Evolutionary conservation across 2,329 filamentous ascomycete genomes (phyloP), one percentile per base, ranked within the genome.

Genomic region (Seiridium unicorne): DNA sequence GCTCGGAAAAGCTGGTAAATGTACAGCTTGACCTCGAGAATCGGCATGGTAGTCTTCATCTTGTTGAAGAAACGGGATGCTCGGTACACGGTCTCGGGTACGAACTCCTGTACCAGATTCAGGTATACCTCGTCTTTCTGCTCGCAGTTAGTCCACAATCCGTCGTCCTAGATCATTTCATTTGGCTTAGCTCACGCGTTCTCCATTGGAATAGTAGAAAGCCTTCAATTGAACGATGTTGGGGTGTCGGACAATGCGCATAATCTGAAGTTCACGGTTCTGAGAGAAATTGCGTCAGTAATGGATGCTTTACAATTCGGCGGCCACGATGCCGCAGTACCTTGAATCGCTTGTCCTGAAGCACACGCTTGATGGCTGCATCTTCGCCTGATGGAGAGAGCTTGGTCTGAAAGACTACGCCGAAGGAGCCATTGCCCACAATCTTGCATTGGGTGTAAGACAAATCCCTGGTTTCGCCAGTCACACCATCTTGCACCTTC

Each of bases 311-410:
- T 26, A 44, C 18, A 8, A 38, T 35, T 9, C 34, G 13, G n/a
- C 6, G 13, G 13, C n/a, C 54, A 5, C 13, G 6, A 49, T 49
- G 56, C 8, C 31, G 31, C 70, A 75, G 71, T 74, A 96, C 95
- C 91, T 99, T 99, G 89, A 99, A 99, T 74, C 95, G 89, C 84
- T 99, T 99, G 84, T 99, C 95, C 75, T 99, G 95, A 61, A 99
- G 86, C 62, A 99, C 95, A 70, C 95, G 90, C 84, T 99, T 99
- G 84, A 99, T 99, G 75, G 95, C 95, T 58, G 95, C 95, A 80
- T 99, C 95, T 78, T 99, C 95, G 65, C 94, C 94, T 65, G 91
- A 95, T n/a, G 95, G 95, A 63, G 94, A 94, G 71, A 99, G 86
- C 82, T 98, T 98, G 60, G 95, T 99, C 81, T 99, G 95, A 78